Evolutionary conservation across 2,329 filamentous ascomycete species (phyloP), one percentile per base, ranked within the genome.

Genomic region (Fusarium praegraminearum): DNA sequence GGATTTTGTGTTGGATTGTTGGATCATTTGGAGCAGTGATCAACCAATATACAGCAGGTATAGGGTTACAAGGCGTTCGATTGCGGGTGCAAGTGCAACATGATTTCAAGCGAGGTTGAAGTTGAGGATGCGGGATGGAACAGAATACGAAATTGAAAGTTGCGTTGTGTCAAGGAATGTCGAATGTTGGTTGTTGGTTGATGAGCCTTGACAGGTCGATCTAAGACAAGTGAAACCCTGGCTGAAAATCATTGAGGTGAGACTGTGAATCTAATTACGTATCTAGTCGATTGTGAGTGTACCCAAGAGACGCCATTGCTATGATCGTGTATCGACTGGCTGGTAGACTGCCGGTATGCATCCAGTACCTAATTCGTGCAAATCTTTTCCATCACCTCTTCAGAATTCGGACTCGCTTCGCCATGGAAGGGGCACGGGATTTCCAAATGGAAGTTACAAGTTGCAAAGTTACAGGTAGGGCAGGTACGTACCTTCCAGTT

Each of bases 131-230:
- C n/a, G 45, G 35, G 26, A 35, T 36, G 43, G 33, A 46, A 26
- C 13, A 26, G 33, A 36, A 64, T 61, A 65, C 62, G 61, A 65
- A 65, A 65, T 60, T 63, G 30, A 62, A 62, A 30, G 18, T 51
- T 51, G 28, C 30, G 20, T 43, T 51, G 35, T 12, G 40, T 16
- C 40, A 43, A 24, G 30, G 20, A 44, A 50, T 65, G 51, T 24
- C 36, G 53, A 40, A 20, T 13, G 12, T 7, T 22, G 36, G 36
- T 38, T 43, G 15, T 43, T 43, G 22, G 22, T 18, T 26, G 62
- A 51, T 51, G 53, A 51, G 46, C 33, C 46, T 58, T 51, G 53
- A 58, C 41, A 44, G 53, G 55, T 33, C 54, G 61, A 61, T 65
- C 62, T n/a, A 22, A 24, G 22, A 18, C 40, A 30, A 49, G 62